Base-by-base conservation (phyloP, 305 asterid species). In the Fraxinus velutina region DNA sequence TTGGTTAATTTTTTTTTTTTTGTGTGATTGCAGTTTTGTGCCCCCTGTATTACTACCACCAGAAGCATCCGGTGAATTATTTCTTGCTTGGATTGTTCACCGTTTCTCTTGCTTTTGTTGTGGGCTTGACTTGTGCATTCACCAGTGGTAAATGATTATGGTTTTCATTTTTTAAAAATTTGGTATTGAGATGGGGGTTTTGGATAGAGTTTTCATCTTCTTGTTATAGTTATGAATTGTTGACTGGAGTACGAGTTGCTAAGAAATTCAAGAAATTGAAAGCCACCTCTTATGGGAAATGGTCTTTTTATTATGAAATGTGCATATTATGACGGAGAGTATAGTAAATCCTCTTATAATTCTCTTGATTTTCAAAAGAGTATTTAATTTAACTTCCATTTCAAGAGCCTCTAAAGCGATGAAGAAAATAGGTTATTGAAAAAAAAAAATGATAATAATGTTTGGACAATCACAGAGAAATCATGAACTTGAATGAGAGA, bases 1-100 rank as follows among this genome's bases (percentile, higher is more conserved):
- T 10, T 76, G 29, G 37, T 75, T 22, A 13, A 1, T 70, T 55
- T n/a, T 22, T 8, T 57, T 29, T 29, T 12, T 30, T 0, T 34
- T n/a, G 30, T 10, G n/a, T 19, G 73, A 66, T 81, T 82, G 93
- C 95, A 94, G 98, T 85, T 50, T 50, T 96, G 78, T 89, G 82
- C 1, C 98, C 97, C 1, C 79, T 96, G 92, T 89, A 86, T 82
- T 93, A 86, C 85, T 93, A 89, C 84, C 68, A 90, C 84, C 97
- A 90, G 97, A 90, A 29, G 85, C 99, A 96, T 82, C 98, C 99
- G 17, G 77, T 87, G 83, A 94, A 94, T 87, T 96, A 87, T 75
- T 4, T 94, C 8, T 91, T 96, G 29, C 97, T 96, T 62, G 97
- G 90, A 77, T 0, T 96, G 1, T 96, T 96, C 79, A 94, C 99